These are phyloP conservation scores for Fraxinus baroniana DNA, from an alignment of 305 asterid genomes.

Conservation along the genomic window DNA sequence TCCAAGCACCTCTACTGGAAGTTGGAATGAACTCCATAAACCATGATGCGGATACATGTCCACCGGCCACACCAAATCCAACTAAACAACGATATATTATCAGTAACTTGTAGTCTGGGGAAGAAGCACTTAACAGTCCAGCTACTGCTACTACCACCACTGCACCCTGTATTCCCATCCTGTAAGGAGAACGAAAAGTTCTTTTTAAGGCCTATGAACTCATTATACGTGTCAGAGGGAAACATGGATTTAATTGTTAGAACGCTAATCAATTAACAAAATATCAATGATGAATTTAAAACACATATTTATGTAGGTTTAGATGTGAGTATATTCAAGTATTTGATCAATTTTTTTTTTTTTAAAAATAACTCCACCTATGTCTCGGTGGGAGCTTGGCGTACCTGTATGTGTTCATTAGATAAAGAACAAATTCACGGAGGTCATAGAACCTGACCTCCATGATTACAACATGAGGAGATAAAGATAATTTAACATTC, in stretches of 20 bases:
- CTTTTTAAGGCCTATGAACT: not conserved
- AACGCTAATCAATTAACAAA: not conserved
- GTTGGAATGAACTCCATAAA: constrained; percentile 49
- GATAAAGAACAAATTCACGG: not conserved
- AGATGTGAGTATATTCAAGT: not conserved
- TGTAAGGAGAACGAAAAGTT: not conserved
- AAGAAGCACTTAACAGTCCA: constrained; percentile 44
- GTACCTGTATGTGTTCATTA: not conserved
- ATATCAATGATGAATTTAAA: not conserved
- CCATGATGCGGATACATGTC: constrained; percentile 49
- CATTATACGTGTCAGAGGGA: not conserved
- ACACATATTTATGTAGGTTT: not conserved
- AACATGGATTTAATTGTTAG: not conserved
- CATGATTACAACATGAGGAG: not conserved
- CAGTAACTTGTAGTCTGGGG: constrained; percentile 42
- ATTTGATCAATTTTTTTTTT: not conserved
- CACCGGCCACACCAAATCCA: constrained; percentile 55
- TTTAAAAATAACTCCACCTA: not conserved
- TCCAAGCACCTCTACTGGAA: constrained; percentile 51
- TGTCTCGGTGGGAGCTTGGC: not conserved
- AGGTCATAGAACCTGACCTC: not conserved
- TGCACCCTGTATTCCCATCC: constrained; percentile 26
- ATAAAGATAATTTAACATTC: not conserved
- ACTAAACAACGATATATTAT: constrained; percentile 39
- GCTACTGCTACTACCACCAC: constrained; percentile 26